phyloP scores from a whole-genome alignment of 192 early-diverging fungal species.

The Funneliformis geosporum region DNA sequence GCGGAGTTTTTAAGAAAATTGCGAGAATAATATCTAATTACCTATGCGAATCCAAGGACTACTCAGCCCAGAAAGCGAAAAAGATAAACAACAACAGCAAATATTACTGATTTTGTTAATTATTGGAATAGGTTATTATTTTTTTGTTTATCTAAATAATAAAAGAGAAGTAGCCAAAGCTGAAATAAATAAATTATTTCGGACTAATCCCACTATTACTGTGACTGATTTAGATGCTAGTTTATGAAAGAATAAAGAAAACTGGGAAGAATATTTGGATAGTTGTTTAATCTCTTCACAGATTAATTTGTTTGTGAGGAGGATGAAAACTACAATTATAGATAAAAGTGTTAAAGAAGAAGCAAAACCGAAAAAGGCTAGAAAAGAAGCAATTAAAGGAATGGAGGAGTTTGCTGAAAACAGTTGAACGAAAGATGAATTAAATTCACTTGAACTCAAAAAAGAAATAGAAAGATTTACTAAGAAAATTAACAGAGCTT shows the following conservation, averaged over 20 bases:
- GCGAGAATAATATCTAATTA: too few relatives aligned
- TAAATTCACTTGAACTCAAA: neutral
- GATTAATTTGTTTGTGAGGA: neutral
- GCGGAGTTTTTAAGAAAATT: too few relatives aligned
- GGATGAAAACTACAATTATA: neutral
- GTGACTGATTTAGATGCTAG: neutral
- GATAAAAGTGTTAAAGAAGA: neutral
- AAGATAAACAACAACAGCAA: neutral
- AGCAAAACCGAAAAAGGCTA: neutral
- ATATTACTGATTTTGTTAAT: neutral
- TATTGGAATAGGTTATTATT: neutral
- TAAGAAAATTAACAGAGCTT: neutral
- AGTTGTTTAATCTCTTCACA: neutral
- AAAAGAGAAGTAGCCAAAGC: neutral
- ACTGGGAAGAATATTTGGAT: neutral
- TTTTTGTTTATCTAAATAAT: neutral
- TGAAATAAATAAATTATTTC: neutral
- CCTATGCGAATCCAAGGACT: too few relatives aligned
- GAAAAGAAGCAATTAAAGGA: neutral
- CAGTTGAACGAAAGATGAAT: neutral
- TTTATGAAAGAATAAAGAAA: neutral
- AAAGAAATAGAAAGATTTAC: neutral
- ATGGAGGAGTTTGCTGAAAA: neutral
- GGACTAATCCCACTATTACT: neutral
- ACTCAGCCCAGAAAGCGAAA: neutral